Base-by-base conservation (phyloP, 495 filamentous ascomycete species). In the Penicillium psychrofluorescens region DNA sequence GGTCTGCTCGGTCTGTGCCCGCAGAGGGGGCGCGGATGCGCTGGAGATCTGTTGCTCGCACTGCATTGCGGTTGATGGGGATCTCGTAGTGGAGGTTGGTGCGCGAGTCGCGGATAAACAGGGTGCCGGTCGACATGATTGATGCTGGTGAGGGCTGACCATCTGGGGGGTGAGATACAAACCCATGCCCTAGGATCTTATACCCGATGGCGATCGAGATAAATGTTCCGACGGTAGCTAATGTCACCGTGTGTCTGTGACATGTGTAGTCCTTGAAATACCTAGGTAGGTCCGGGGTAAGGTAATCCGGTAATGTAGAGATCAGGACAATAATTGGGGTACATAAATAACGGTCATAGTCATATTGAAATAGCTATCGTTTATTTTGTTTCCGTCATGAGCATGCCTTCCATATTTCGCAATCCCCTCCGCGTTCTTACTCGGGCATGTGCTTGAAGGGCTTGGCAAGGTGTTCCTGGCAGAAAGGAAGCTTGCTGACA, bases 401-500 rank as follows among this genome's bases (percentile, higher is more conserved):
- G 37, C 6, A 16, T 31, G 8, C 9, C 32, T 30, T 11, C 22
- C 22, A 22, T 22, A 2, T 22, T 22, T 22, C 22, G 4, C 4
- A 22, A 6, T 6, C 6, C 14, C 15, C 33, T 36, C 11, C 11
- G 16, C 22, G 7, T 11, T 11, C 52, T 66, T 71, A 80, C 59
- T 76, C 32, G 9, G 80, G 80, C 80, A 84, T 84, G 47, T 77
- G 62, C 62, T 74, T 47, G 60, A 81, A 81, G 4, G 79, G 67
- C 47, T 81, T 70, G 5, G 58, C 77, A 46, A 85, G 67, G 42
- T 76, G 55, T 67, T 85, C 80, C 68, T 75, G 64, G 66, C 79
- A 81, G 71, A 83, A 84, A 31, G 81, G 79, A 42, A 85, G 71
- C 72, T 85, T 85, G 72, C 74, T 55, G 48, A 64, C 73, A 27